Evolutionary conservation across 352 stramenopile species (phyloP), one percentile per base, ranked within the genome.

Genomic region (Pythium diclinum): DNA sequence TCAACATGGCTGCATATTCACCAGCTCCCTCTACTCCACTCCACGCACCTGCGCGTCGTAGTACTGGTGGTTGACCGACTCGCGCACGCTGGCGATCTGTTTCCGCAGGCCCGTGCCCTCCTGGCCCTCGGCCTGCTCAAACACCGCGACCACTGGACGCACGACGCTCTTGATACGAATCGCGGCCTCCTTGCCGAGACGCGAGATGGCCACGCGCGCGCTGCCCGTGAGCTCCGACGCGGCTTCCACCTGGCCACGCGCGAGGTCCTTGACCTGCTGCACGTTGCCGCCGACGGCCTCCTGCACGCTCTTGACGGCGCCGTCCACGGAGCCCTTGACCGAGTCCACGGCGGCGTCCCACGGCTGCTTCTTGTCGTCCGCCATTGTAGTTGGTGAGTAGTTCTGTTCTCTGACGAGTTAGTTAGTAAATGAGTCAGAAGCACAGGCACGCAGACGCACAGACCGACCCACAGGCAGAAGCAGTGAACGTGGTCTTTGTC

Each of bases 21-120:
- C 33, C 33, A 28, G 13, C 58, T 19, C 59, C 13, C 11, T 28
- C 25, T 9, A 21, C 21, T 8, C 28, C 25, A 44, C 11, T 28
- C 9, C 5, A 38, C 66, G 33, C 51, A 82, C 53, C 71, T 87
- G 75, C 49, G 67, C 73, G 42, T 81, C 73, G 69, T 87, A 79
- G 55, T 88, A 67, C 77, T 89, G 80, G 42, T 67, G 65, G 70
- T 92, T 91, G 19, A 91, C 54, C 14, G 70, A 64, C 67, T 81
- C 67, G 16, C 84, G 81, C 28, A 69, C 77, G 17, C 32, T 49
- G 3, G 71, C 77, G 47, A 92, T 74, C 19, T 85, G 63, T 38
- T 83, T 88, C 62, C 84, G 84, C 65, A 92, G 67, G 61, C 75
- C 61, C 19, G 84, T 92, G 56, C 84, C 84, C 46, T 92, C 81